phyloP scores from a whole-genome alignment of 345 rosid species.

The Lumnitzera racemosa region DNA sequence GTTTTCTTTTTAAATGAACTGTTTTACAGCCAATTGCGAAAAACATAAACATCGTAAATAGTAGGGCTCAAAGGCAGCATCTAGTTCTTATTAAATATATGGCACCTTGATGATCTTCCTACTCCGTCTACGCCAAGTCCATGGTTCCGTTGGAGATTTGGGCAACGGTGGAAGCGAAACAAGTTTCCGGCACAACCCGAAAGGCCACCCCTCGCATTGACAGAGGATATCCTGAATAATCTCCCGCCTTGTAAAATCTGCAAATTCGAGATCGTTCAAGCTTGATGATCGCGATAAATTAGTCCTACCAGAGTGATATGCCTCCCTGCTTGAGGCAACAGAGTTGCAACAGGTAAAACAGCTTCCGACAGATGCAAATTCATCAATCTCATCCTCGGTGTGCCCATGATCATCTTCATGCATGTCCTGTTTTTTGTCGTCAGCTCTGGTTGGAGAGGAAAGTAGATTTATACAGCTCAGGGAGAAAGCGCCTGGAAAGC shows the following conservation, averaged over 20 bases:
- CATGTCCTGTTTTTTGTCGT: constrained; percentile 5
- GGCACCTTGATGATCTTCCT: constrained; percentile 28
- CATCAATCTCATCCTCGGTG: constrained; percentile 32
- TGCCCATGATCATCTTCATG: constrained; percentile 8
- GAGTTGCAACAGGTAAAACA: constrained; percentile 52
- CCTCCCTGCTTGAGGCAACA: constrained; percentile 46
- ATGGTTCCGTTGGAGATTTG: constrained; percentile 81
- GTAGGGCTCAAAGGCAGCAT: too few species aligned
- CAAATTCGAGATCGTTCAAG: constrained; percentile 33
- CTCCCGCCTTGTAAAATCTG: constrained; percentile 36
- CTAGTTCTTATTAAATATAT: constrained; percentile 8
- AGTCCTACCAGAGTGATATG: constrained; percentile 40
- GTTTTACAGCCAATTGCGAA: too few species aligned
- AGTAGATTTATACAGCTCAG: constrained; percentile 16
- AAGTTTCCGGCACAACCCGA: constrained; percentile 77
- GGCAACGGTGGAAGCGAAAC: constrained; percentile 83
- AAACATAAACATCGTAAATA: too few species aligned
- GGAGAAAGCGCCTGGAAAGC: constrained; percentile 38
- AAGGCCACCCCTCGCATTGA: constrained; percentile 87
- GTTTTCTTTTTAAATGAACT: too few species aligned
- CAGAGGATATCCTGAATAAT: constrained; percentile 55
- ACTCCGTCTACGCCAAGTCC: constrained; percentile 68
- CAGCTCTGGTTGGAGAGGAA: constrained; percentile 10
- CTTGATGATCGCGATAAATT: constrained; percentile 59
- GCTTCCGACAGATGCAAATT: constrained; percentile 53